These are phyloP conservation scores for Fusarium armeniacum DNA, from an alignment of 2,329 filamentous ascomycete genomes.

Conservation along the genomic window DNA sequence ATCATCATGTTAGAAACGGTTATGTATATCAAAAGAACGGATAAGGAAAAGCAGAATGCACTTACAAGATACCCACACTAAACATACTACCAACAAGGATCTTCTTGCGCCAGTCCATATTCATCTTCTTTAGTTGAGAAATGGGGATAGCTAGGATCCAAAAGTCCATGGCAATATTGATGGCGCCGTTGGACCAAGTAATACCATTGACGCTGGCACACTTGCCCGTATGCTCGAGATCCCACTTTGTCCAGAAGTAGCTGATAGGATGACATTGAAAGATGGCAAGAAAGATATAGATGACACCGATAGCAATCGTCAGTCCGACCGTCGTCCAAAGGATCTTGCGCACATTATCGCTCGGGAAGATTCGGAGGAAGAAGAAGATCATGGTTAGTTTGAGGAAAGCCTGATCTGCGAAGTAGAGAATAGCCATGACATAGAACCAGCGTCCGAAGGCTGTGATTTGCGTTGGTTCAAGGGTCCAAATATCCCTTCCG, in stretches of 20 bases:
- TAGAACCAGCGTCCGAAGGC: constrained; percentile 61
- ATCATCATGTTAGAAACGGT: background rate
- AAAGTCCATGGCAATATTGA: constrained; percentile 66
- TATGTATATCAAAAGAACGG: rapidly evolving
- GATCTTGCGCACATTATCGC: constrained; percentile 54
- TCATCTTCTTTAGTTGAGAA: constrained; percentile 58
- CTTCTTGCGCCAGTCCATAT: constrained; percentile 63
- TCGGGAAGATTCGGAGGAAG: constrained; percentile 68
- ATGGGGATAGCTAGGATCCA: constrained; percentile 68
- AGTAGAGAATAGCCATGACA: constrained; percentile 61
- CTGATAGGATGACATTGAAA: constrained; percentile 67
- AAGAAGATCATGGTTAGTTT: constrained; percentile 68
- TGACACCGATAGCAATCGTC: constrained; percentile 56
- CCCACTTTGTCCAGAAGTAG: constrained; percentile 68
- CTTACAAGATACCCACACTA: constrained; percentile 62
- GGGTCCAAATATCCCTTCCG: constrained; percentile 65
- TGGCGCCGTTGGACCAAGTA: constrained; percentile 65
- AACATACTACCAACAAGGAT: constrained; percentile 64
- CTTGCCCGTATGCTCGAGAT: constrained; percentile 54
- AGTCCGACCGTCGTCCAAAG: constrained; percentile 60
- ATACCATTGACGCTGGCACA: constrained; percentile 66
- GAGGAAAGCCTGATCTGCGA: constrained; percentile 61
- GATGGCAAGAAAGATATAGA: constrained; percentile 59
- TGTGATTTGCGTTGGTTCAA: constrained; percentile 59
- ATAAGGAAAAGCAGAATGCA: background rate